These are phyloP conservation scores for Quercus phellos DNA, from an alignment of 331 rosid genomes.

Conservation along the genomic window DNA sequence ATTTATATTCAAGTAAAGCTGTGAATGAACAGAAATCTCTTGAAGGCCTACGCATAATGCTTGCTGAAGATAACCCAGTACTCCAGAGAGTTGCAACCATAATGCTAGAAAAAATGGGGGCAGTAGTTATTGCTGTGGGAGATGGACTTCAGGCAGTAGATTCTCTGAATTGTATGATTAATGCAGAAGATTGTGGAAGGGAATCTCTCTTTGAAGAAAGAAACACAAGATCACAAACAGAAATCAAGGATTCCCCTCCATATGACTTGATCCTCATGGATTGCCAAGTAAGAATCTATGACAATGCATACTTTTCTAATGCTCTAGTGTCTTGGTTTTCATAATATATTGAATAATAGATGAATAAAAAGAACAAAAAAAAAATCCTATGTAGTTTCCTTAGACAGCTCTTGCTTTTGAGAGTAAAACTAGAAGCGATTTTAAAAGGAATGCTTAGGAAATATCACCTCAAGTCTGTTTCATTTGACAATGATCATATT, in stretches of 20 bases:
- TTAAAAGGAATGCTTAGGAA: not conserved
- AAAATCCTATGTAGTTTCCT: not conserved
- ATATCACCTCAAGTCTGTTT: not conserved
- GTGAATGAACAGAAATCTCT: conserved; percentile 57
- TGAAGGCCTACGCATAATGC: conserved; percentile 74
- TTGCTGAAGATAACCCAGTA: conserved; percentile 95
- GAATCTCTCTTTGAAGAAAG: conserved; percentile 40
- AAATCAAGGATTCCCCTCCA: conserved; percentile 30
- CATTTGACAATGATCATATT: not conserved
- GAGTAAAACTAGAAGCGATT: conserved; percentile 3
- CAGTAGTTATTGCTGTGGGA: conserved; percentile 72
- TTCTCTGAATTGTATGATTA: conserved; percentile 47
- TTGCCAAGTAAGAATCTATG: conserved; percentile 69
- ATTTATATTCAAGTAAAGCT: conserved; percentile 32
- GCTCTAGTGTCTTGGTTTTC: not conserved
- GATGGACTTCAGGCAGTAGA: conserved; percentile 94
- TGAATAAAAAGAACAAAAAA: not conserved
- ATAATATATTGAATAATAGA: not conserved
- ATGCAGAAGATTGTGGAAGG: conserved; percentile 37
- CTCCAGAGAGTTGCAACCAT: conserved; percentile 93
- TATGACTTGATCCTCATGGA: conserved; percentile 95
- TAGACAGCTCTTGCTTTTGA: not conserved
- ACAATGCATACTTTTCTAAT: not conserved
- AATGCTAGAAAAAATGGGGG: conserved; percentile 99
- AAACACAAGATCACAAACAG: conserved; percentile 37